Conservation (phyloP, 108 stramenopile species). For the Nitzschia sp. region DNA sequence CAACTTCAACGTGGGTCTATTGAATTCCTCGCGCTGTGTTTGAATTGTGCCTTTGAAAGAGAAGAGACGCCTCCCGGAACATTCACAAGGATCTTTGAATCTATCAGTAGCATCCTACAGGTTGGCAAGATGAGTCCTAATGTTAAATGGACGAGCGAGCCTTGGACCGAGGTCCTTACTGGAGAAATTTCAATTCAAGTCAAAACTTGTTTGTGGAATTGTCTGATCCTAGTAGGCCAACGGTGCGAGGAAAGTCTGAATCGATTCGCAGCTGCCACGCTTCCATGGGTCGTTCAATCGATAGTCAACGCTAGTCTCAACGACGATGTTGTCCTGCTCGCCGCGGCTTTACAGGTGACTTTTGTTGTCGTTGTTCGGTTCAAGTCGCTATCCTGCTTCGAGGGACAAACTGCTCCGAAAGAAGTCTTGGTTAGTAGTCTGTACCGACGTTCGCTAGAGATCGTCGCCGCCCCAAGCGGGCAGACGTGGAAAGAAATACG, state of each 20-base stretch:
- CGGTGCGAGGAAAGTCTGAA: not conserved
- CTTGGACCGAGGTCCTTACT: not conserved
- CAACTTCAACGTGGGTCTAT: slow-evolving; percentile 5
- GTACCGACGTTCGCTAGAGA: not conserved
- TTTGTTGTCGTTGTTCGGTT: not conserved
- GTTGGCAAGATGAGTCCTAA: not conserved
- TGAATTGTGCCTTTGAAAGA: not conserved
- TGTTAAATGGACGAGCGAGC: not conserved
- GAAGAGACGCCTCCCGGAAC: not conserved
- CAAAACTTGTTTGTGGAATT: slow-evolving; percentile 9
- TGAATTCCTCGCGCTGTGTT: slow-evolving; percentile 12
- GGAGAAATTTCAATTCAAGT: not conserved
- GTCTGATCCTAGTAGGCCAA: not conserved
- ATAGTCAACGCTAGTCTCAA: no score
- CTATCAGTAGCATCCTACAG: not conserved
- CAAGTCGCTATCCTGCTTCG: not conserved
- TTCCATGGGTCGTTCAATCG: not conserved
- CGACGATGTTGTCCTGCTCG: no score
- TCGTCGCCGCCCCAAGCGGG: not conserved
- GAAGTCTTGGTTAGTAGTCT: not conserved
- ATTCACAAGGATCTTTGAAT: not conserved
- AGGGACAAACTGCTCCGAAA: not conserved
- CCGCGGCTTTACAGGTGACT: not conserved
- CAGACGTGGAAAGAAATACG: not conserved
- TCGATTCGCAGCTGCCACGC: not conserved